Evolutionary conservation across 768 basidiomycete species (phyloP).

Genomic region (Lentinula boryana): DNA sequence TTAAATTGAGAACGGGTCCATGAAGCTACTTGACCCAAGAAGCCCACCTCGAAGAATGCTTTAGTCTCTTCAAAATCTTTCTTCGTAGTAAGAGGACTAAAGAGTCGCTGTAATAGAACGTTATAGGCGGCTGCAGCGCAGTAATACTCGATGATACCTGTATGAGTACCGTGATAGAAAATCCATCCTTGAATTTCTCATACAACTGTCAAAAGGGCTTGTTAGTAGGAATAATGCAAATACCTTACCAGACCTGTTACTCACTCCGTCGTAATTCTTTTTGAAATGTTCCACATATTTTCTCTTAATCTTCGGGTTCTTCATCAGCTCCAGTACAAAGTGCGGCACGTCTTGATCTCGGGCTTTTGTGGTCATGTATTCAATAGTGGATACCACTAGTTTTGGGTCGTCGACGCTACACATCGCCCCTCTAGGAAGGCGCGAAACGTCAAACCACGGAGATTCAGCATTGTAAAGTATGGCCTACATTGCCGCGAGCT

Average conservation of each 20-base stretch:
- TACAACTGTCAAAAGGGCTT: conserved; percentile 35
- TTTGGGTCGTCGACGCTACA: conserved; percentile 49
- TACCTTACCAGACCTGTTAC: conserved; percentile 15
- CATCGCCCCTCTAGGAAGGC: conserved; percentile 50
- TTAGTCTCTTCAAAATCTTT: conserved; percentile 58
- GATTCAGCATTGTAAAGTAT: not conserved
- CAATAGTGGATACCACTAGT: conserved; percentile 58
- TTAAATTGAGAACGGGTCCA: not conserved
- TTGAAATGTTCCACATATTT: conserved; percentile 57
- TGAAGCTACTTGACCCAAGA: conserved; percentile 11
- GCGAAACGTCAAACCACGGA: not conserved
- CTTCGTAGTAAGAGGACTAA: conserved; percentile 51
- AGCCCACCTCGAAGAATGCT: conserved; percentile 72
- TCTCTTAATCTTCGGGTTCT: conserved; percentile 52
- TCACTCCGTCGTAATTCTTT: conserved; percentile 59
- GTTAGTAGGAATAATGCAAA: not conserved
- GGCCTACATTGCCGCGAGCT: conserved; percentile 63
- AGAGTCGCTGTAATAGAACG: conserved; percentile 28
- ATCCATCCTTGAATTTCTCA: conserved; percentile 69
- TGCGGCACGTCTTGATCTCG: conserved; percentile 58
- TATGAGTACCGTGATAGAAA: conserved; percentile 46
- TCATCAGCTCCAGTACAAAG: conserved; percentile 54
- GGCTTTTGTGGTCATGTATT: conserved; percentile 47
- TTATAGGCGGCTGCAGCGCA: conserved; percentile 20
- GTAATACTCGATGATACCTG: conserved; percentile 31